phyloP scores from a whole-genome alignment of 192 early-diverging fungal genomes.

The Chytriomyces confervae region DNA sequence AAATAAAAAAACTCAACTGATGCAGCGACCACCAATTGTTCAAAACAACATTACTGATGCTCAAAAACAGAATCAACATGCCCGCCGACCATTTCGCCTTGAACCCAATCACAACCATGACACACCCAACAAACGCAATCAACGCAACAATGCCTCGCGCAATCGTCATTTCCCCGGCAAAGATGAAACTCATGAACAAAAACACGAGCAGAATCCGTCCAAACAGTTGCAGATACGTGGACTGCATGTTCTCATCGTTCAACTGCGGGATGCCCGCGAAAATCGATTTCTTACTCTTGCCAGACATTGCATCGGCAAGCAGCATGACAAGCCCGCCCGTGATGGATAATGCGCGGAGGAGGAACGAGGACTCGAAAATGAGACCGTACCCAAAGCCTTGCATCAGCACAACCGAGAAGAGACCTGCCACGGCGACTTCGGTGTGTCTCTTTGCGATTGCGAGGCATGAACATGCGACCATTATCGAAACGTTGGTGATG shows the following conservation, averaged over 20 bases:
- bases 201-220: conserved; percentile 92
- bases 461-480: conserved; percentile 82
- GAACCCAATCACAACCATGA: conserved; percentile 97
- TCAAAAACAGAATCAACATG: conserved; percentile 87
- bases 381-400: conserved; percentile 93
- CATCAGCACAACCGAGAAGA: conserved; percentile 80
- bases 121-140: conserved; percentile 80
- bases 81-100: conserved; percentile 97
- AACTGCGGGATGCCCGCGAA: conserved; percentile 90
- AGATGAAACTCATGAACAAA: conserved; percentile 87
- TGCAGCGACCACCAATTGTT: conserved; percentile 97
- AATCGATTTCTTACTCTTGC: conserved; percentile 54
- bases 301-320: conserved; percentile 78
- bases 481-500: conserved; percentile 76
- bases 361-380: conserved; percentile 86
- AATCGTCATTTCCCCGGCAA: conserved; percentile 82
- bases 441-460: conserved; percentile 84
- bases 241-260: conserved; percentile 76
- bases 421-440: conserved; percentile 80
- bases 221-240: conserved; percentile 90
- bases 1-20: conserved; percentile 44
- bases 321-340: conserved; percentile 94
- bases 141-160: conserved; percentile 72
- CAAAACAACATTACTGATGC: conserved; percentile 87
- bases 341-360: conserved; percentile 93